phyloP scores from a whole-genome alignment of 768 basidiomycete species.

The Boletus insuetus region DNA sequence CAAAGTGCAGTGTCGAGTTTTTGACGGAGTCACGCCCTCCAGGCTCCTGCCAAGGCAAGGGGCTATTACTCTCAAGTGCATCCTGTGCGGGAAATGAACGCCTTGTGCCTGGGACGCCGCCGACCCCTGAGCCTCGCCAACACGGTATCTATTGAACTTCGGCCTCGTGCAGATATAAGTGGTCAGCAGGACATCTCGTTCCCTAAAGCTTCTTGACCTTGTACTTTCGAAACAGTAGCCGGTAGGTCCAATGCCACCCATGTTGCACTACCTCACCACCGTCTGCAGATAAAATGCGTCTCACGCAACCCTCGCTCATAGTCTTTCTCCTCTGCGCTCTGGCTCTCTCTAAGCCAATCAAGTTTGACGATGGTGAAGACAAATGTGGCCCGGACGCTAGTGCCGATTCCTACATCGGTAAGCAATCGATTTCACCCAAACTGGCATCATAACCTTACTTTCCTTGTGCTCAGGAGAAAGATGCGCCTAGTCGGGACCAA shows the following conservation, averaged over 20 bases:
- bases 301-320: background rate
- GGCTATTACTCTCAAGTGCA: background rate
- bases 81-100: background rate
- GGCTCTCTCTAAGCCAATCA: background rate
- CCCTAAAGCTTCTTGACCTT: background rate
- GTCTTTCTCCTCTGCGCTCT: background rate
- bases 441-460: too few relatives aligned
- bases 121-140: too few relatives aligned
- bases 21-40: too few relatives aligned
- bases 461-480: background rate
- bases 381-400: too few relatives aligned
- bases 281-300: conserved; percentile 1
- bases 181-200: background rate
- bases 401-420: background rate
- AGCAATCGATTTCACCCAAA: background rate
- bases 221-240: background rate
- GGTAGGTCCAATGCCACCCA: background rate
- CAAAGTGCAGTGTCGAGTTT: too few relatives aligned
- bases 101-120: background rate
- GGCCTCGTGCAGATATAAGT: background rate
- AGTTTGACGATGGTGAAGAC: background rate
- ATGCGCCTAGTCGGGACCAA: background rate
- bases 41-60: background rate
- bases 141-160: too few relatives aligned
- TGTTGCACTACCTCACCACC: background rate